Percentiles rank a stretch among this genome's conserved stretches.
These are phyloP conservation scores for Astragalus glycyphyllos DNA, from an alignment of 306 rosid genomes.

Conservation along the genomic window DNA sequence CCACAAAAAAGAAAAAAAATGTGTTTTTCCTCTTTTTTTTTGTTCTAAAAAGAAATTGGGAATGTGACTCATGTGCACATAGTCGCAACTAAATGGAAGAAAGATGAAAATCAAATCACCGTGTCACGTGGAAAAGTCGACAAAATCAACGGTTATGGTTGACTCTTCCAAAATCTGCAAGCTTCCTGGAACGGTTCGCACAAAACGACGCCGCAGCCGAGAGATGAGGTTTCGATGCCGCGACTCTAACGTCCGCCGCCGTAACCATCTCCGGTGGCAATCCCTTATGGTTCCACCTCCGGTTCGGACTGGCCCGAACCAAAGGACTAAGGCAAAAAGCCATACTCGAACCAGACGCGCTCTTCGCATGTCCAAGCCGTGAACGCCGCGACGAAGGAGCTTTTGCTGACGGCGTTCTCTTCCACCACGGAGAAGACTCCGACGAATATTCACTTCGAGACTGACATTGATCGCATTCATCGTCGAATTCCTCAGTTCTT, in stretches of 20 bases:
- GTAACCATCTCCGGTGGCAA: constrained; percentile 56
- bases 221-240: constrained; percentile 60
- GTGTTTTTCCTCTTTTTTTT: neutral
- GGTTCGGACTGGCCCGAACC: constrained; percentile 82
- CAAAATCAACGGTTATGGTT: constrained; percentile 72
- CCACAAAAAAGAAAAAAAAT: neutral
- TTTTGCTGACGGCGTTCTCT: constrained; percentile 59
- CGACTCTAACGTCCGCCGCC: constrained; percentile 55
- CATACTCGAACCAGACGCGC: constrained; percentile 65
- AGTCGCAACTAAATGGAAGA: constrained; percentile 1
- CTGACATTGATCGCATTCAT: constrained; percentile 59
- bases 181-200: constrained; percentile 82
- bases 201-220: constrained; percentile 73
- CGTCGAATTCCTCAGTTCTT: constrained; percentile 44
- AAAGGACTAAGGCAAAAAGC: constrained; percentile 86
- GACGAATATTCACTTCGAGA: constrained; percentile 64
- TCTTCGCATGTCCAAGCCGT: constrained; percentile 47
- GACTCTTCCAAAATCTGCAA: constrained; percentile 86
- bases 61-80: constrained; percentile 24
- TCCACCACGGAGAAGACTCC: constrained; percentile 67
- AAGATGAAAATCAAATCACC: constrained; percentile 14
- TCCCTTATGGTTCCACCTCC: constrained; percentile 69
- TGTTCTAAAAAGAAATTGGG: constrained; percentile 10
- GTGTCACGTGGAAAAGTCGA: constrained; percentile 44
- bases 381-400: constrained; percentile 58